Base-by-base conservation (phyloP, 2,329 filamentous ascomycete species). In the Phialophora tarda region DNA sequence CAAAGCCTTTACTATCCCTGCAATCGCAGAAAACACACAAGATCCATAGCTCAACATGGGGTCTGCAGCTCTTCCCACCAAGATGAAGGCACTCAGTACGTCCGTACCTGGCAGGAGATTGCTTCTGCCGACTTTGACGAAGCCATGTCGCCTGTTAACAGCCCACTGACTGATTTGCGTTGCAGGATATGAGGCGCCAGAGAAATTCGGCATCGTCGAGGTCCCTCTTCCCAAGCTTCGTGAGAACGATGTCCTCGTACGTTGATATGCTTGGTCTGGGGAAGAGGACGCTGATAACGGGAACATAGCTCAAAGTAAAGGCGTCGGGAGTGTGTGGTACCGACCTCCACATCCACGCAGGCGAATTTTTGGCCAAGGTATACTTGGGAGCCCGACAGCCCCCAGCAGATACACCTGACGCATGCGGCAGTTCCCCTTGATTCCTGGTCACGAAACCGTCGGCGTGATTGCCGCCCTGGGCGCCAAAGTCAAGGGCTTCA, bases 401-500 rank as follows among this genome's bases (percentile, higher is more conserved):
- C 59, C 58, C 30, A 60, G 41, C 21, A 38, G 44, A 48, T 23
- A 28, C 14, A 4, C 17, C 65, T 69, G 59, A 69, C 62, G 6
- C 4, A 3, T 4, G 32, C n/a, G 23, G 26, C 65, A 88, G 79
- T 89, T 89, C 74, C 88, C 88, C 59, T 79, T 89, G 65, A 87
- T 89, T 72, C 87, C 87, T 66, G 82, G 88, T 58, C 88, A 91
- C 72, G 88, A 91, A 76, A 89, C 88, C 41, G 86, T 89, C 48
- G 88, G 88, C 71, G 83, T 87, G 41, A 82, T 91, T 63, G 88
- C 85, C 34, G 86, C 82, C 12, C 74, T 86, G 47, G 85, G 85
- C 56, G 81, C 81, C 68, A 83, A 86, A 71, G 87, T 89, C 69
- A 85, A 83, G 71, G 83, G 81, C 51, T 87, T 90, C 77, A 73